These are phyloP conservation scores for Psilocybe mexicana DNA, from an alignment of 1,284 basidiomycete genomes.

Conservation along the genomic window DNA sequence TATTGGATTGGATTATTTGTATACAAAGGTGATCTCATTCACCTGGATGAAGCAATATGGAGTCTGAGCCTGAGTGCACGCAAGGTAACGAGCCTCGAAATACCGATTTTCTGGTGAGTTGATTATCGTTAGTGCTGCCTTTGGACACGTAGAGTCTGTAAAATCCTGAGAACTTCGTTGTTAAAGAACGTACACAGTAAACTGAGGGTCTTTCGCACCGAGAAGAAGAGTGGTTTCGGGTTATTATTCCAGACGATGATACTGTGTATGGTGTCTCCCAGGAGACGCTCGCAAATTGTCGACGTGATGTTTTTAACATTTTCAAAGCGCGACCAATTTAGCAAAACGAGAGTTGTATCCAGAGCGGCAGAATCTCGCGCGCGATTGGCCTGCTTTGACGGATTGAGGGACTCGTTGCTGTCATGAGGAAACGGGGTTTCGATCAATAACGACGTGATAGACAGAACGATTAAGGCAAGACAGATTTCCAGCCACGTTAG, in stretches of 20 bases:
- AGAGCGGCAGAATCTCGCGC: neutral
- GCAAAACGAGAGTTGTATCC: conserved; percentile 52
- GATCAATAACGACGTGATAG: neutral
- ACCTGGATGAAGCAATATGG: conserved; percentile 67
- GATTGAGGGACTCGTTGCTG: neutral
- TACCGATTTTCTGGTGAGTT: conserved; percentile 62
- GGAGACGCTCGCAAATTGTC: conserved; percentile 47
- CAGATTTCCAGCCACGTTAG: neutral
- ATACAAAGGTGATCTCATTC: conserved; percentile 1
- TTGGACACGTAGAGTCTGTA: conserved; percentile 44
- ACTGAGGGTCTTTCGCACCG: conserved; percentile 34
- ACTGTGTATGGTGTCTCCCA: conserved; percentile 49
- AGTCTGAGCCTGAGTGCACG: conserved; percentile 53
- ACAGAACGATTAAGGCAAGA: neutral
- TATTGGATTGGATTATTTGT: conserved; percentile 9
- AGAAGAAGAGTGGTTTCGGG: conserved; percentile 40
- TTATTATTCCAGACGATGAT: conserved; percentile 70
- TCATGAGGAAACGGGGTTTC: neutral
- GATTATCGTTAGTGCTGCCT: conserved; percentile 47
- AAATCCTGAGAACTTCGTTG: conserved; percentile 42
- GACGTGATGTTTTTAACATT: conserved; percentile 60
- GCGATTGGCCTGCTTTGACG: neutral
- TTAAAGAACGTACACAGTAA: neutral
- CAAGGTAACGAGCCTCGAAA: conserved; percentile 67
- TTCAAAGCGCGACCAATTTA: conserved; percentile 65